Base-by-base conservation (phyloP, 768 basidiomycete species). In the Boletellus sp. region DNA sequence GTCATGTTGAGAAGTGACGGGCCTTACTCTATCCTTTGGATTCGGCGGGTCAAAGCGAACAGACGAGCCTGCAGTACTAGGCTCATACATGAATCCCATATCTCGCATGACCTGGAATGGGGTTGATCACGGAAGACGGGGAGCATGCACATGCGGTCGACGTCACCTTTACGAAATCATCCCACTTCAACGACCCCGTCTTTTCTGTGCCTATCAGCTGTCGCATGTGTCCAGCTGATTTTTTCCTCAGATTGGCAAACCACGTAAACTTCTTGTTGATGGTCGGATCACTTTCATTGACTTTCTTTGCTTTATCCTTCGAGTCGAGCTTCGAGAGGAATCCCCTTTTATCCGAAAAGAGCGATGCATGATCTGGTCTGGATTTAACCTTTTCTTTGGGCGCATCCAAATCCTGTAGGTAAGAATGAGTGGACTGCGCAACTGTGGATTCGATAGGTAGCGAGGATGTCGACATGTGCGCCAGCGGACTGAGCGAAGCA, bases 11-110 rank as follows among this genome's bases (percentile, higher is more conserved):
- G 41, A 34, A 49, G 31, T 13, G 26, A 33, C 23, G 24, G 24
- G 33, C 35, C 75, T 64, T 53, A 79, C 78, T 52, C 61, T 70
- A 57, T 79, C 78, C 36, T 58, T 65, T 37, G 65, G 60, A 57
- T 82, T 72, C 16, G 86, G 89, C 42, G 88, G 88, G 65, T 87
- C 82, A 60, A 91, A 91, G 33, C 87, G 78, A 32, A 91, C 89
- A 63, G 86, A 87, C 10, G 87, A 90, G 3, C 89, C 89, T 17
- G 88, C 87, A 3, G 87, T 87, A 51, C 80, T 81, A 5, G 84
- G 84, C 60, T 83, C 81, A 56, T 83, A 84, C 3, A 69, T 68
- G 65, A 91, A 91, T 32, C 88, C 88, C 79, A 91, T 82, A 41
- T 85, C 85, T 33, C 73, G 69, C 87, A 91, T 87, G 33, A 87